These are phyloP conservation scores for Fraxinus excelsior DNA, from an alignment of 257 asterid genomes.

Conservation along the genomic window DNA sequence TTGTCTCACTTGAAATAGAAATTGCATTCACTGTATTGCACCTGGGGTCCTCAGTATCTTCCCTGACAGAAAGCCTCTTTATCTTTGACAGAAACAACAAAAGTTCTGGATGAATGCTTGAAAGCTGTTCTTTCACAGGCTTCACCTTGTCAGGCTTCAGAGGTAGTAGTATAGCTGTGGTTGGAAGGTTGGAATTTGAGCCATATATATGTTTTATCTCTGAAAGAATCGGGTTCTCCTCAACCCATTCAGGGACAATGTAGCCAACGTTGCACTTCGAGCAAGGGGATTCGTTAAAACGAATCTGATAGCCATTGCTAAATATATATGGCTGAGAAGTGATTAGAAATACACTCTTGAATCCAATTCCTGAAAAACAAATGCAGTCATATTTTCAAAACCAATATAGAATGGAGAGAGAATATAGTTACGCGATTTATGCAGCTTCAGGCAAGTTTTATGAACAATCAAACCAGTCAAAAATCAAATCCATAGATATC, in stretches of 20 bases:
- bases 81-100: conserved; percentile 42
- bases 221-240: conserved; percentile 30
- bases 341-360: conserved; percentile 47
- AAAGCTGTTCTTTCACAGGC: conserved; percentile 38
- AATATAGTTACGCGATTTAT: background rate
- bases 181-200: conserved; percentile 23
- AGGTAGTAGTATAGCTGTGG: conserved; percentile 38
- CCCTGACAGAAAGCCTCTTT: conserved; percentile 35
- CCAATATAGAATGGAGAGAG: background rate
- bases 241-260: conserved; percentile 43
- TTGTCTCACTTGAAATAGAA: conserved; percentile 37
- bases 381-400: background rate
- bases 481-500: background rate
- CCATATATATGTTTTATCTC: conserved; percentile 28
- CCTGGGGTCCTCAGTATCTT: conserved; percentile 32
- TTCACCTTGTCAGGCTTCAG: conserved; percentile 45
- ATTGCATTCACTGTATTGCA: conserved; percentile 30
- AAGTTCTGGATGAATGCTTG: conserved; percentile 40
- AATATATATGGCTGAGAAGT: conserved; percentile 42
- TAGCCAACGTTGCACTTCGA: conserved; percentile 33
- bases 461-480: too few relatives aligned
- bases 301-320: conserved; percentile 41
- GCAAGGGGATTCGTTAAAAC: conserved; percentile 44
- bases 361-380: conserved; percentile 39
- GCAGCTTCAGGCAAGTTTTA: background rate